Conservation (phyloP, 805 yeast genomes). For the Yamadazyma phyllophila region DNA sequence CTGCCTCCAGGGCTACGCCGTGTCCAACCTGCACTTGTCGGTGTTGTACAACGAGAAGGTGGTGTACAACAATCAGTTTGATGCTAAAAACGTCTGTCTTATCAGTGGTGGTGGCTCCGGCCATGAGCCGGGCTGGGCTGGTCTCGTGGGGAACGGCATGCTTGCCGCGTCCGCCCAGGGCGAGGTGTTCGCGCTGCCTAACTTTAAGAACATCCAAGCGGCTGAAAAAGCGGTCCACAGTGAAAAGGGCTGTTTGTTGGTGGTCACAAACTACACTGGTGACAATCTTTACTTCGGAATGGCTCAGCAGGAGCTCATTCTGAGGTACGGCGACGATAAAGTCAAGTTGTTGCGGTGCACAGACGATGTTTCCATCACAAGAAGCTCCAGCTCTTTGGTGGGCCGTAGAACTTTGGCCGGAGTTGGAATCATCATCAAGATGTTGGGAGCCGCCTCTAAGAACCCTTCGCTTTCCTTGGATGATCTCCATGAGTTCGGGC, state of each 20-base stretch:
- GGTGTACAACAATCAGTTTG: slow-evolving; percentile 30
- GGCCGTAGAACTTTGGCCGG: slow-evolving; percentile 40
- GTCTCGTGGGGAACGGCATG: slow-evolving; percentile 39
- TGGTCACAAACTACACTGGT: slow-evolving; percentile 39
- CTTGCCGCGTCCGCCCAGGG: slow-evolving; percentile 41
- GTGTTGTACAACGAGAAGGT: slow-evolving; percentile 39
- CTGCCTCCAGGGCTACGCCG: slow-evolving; percentile 38
- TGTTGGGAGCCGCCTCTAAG: slow-evolving; percentile 31
- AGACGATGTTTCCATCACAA: slow-evolving; percentile 38
- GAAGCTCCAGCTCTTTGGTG: slow-evolving; percentile 27
- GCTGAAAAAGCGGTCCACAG: slow-evolving; percentile 35
- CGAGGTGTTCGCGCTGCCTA: slow-evolving; percentile 42
- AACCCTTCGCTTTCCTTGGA: slow-evolving; percentile 18
- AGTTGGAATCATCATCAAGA: slow-evolving; percentile 26
- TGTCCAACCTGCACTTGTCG: slow-evolving; percentile 36
- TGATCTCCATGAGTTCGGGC: slow-evolving; percentile 27
- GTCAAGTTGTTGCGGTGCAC: slow-evolving; percentile 27
- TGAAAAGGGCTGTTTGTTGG: slow-evolving; percentile 31
- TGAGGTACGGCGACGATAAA: slow-evolving; percentile 27
- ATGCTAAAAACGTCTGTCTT: slow-evolving; percentile 24
- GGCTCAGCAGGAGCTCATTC: slow-evolving; percentile 36
- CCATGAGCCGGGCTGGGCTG: slow-evolving; percentile 43
- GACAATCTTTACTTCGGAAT: slow-evolving; percentile 39
- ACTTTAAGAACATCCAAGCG: slow-evolving; percentile 35
- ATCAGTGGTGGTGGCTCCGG: slow-evolving; percentile 46